phyloP scores from a whole-genome alignment of 2,329 filamentous ascomycete genomes.

The Neurospora sp. region DNA sequence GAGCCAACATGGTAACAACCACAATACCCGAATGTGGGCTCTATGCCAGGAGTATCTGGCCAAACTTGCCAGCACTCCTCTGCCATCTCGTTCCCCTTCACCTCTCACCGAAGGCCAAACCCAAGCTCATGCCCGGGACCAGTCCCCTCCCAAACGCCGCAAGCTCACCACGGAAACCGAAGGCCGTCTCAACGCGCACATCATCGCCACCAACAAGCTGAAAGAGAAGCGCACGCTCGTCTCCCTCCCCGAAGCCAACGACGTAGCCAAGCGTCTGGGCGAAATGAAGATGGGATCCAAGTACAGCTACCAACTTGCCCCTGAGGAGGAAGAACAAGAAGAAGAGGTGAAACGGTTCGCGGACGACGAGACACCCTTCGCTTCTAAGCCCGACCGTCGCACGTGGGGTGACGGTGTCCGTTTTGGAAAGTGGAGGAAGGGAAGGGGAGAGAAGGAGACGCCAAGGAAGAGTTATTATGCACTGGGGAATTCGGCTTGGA shows the following conservation, averaged over 20 bases:
- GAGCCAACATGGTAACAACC: conserved; percentile 1
- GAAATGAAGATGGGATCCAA: conserved; percentile 7
- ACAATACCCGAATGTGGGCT: conserved; percentile 10
- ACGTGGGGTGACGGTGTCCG: not conserved
- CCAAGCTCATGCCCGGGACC: not conserved
- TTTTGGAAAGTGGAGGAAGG: not conserved
- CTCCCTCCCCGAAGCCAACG: conserved; percentile 44
- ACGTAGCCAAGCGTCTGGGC: conserved; percentile 22
- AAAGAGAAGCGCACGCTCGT: conserved; percentile 34
- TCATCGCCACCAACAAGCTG: conserved; percentile 15
- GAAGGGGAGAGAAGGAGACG: not conserved
- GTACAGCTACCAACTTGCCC: conserved; percentile 9
- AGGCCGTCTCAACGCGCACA: conserved; percentile 14
- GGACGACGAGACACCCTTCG: not conserved
- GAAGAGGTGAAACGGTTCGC: conserved; percentile 1
- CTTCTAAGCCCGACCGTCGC: not conserved
- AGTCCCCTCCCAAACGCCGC: not conserved
- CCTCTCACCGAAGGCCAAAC: not conserved
- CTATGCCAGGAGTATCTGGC: not conserved
- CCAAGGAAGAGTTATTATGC: not conserved
- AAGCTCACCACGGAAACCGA: not conserved
- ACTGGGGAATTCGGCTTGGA: not conserved
- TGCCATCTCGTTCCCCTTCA: not conserved
- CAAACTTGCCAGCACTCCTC: not conserved
- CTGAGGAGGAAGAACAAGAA: conserved; percentile 3